These are phyloP conservation scores for Lignosus rhinocerotis DNA, from an alignment of 1,284 basidiomycete genomes.

Conservation along the genomic window DNA sequence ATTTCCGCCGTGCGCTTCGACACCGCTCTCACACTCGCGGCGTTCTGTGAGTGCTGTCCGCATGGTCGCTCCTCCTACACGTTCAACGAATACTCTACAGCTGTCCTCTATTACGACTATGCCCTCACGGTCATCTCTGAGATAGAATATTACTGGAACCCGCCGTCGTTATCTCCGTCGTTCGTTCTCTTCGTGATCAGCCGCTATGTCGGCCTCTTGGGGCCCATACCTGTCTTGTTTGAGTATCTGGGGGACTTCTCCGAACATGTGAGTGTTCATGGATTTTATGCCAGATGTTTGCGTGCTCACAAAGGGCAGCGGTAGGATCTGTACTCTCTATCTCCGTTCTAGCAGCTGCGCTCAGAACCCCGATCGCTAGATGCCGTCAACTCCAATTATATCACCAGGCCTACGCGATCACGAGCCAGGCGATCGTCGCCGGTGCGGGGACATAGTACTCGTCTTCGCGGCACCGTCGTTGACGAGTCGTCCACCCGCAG, in stretches of 20 bases:
- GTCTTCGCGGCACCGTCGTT: neutral
- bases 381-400: constrained; percentile 20
- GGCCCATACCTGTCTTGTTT: constrained; percentile 20
- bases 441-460: neutral
- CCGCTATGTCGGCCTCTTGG: constrained; percentile 20
- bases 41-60: constrained; percentile 11
- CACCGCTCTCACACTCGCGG: constrained; percentile 15
- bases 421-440: constrained; percentile 15
- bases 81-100: neutral
- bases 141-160: constrained; percentile 19
- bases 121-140: constrained; percentile 14
- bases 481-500: neutral
- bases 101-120: constrained; percentile 20
- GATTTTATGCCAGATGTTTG: neutral
- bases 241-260: constrained; percentile 16
- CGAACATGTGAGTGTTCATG: constrained; percentile 9
- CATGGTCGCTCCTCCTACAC: neutral
- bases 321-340: too few relatives aligned
- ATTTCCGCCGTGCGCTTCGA: constrained; percentile 13
- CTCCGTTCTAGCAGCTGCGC: too few relatives aligned
- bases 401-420: constrained; percentile 13
- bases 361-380: neutral
- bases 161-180: constrained; percentile 3
- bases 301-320: too few relatives aligned
- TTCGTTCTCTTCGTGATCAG: constrained; percentile 19